Conservation (phyloP, 805 yeast species). For the Jamesozyma lodderae region DNA sequence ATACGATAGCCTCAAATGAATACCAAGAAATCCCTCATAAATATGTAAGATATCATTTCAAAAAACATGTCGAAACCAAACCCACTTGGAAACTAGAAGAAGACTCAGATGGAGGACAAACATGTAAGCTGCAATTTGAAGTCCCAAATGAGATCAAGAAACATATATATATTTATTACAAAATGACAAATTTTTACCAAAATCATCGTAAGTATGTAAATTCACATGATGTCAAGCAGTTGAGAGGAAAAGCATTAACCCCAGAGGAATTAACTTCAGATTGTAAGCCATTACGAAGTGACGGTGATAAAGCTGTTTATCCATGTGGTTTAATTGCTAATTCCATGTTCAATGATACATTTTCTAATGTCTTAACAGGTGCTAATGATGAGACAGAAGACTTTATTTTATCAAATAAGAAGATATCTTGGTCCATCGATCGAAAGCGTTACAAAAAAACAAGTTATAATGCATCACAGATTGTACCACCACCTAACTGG, state of each 20-base stretch:
- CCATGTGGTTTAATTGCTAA: conserved; percentile 85
- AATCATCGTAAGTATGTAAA: conserved; percentile 91
- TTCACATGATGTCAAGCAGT: conserved; percentile 71
- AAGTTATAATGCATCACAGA: conserved; percentile 45
- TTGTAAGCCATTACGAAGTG: conserved; percentile 30
- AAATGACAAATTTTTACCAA: conserved; percentile 83
- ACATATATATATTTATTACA: conserved; percentile 72
- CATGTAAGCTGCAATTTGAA: conserved; percentile 63
- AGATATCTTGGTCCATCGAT: conserved; percentile 68
- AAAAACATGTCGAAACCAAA: conserved; percentile 23
- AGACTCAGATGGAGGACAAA: conserved; percentile 32
- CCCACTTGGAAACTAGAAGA: conserved; percentile 57
- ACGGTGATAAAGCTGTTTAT: conserved; percentile 38
- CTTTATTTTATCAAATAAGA: conserved; percentile 40
- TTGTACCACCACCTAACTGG: conserved; percentile 86
- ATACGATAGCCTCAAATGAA: conserved; percentile 35
- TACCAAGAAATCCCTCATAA: conserved; percentile 50
- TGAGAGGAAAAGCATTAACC: conserved; percentile 64
- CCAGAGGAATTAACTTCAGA: conserved; percentile 39
- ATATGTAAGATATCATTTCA: conserved; percentile 55
- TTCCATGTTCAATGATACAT: conserved; percentile 71
- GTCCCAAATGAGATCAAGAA: conserved; percentile 62
- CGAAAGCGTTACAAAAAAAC: conserved; percentile 57
- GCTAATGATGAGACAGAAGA: conserved; percentile 27
- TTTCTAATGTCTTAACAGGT: conserved; percentile 37